A percentile compares a stretch with the other conserved stretches of the same genome.
Evolutionary conservation across 2,329 filamentous ascomycete genomes (phyloP).

Genomic region (Herpotrichia juniperi): DNA sequence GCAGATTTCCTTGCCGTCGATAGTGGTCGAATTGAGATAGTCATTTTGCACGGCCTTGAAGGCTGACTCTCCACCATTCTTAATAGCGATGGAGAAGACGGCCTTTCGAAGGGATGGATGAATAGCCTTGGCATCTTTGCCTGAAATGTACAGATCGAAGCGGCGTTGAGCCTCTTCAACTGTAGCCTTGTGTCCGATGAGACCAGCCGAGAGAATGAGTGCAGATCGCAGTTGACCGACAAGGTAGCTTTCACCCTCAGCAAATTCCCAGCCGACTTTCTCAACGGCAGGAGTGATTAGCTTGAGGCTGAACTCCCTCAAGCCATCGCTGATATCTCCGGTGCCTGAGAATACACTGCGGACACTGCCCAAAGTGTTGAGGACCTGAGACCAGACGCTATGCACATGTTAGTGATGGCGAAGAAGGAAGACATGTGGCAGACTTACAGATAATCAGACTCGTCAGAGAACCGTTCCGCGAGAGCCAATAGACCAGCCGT

Average conservation of each 20-base stretch:
- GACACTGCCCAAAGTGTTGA: constrained; percentile 76
- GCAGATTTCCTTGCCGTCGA: constrained; percentile 90
- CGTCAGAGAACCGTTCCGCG: constrained; percentile 80
- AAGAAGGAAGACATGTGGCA: constrained; percentile 1
- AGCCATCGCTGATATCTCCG: constrained; percentile 69
- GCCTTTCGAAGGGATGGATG: constrained; percentile 81
- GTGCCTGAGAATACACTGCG: constrained; percentile 86
- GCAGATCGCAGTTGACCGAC: constrained; percentile 81
- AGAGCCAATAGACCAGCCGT: constrained; percentile 84
- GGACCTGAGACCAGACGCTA: constrained; percentile 82
- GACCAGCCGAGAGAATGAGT: constrained; percentile 76
- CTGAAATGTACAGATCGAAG: constrained; percentile 79
- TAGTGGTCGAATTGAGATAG: constrained; percentile 79
- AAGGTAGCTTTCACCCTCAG: constrained; percentile 79
- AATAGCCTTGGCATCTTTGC: constrained; percentile 69
- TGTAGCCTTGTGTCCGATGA: constrained; percentile 75
- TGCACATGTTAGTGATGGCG: constrained; percentile 5
- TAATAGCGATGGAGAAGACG: constrained; percentile 80
- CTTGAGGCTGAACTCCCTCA: constrained; percentile 80
- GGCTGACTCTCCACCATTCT: constrained; percentile 72
- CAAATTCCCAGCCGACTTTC: constrained; percentile 84
- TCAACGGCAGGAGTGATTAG: constrained; percentile 77
- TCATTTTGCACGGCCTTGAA: constrained; percentile 81
- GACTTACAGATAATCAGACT: constrained; percentile 76
- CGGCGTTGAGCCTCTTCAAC: constrained; percentile 76